Percentiles rank a stretch among this genome's conserved stretches.
These are phyloP conservation scores for Tetracladium setigerum DNA, from an alignment of 495 filamentous ascomycete genomes.

Conservation along the genomic window DNA sequence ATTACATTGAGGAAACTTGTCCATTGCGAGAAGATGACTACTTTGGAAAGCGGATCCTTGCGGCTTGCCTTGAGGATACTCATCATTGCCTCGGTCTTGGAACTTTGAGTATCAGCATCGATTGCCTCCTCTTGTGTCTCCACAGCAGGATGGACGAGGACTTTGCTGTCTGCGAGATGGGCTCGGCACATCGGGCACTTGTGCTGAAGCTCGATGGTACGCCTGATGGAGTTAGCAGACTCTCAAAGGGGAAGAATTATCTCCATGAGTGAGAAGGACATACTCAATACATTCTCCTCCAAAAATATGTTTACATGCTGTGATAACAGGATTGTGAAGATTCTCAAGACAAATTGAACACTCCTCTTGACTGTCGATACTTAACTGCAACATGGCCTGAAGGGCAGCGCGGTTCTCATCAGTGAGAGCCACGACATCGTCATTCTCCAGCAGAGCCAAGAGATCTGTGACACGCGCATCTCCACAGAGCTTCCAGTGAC, in stretches of 20 bases:
- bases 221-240: slow-evolving; percentile 7
- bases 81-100: slow-evolving; percentile 78
- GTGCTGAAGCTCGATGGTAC: slow-evolving; percentile 69
- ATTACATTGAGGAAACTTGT: slow-evolving; percentile 81
- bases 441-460: slow-evolving; percentile 54
- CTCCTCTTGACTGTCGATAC: slow-evolving; percentile 75
- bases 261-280: no score
- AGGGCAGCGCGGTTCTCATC: slow-evolving; percentile 65
- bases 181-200: slow-evolving; percentile 88
- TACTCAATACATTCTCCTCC: slow-evolving; percentile 63
- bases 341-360: slow-evolving; percentile 78
- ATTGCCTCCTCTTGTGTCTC: slow-evolving; percentile 36
- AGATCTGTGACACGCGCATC: slow-evolving; percentile 66
- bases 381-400: slow-evolving; percentile 69
- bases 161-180: slow-evolving; percentile 49
- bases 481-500: slow-evolving; percentile 74
- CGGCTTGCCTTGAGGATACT: slow-evolving; percentile 68
- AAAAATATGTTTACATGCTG: slow-evolving; percentile 80
- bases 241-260: no score
- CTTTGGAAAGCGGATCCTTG: slow-evolving; percentile 63
- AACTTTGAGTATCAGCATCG: slow-evolving; percentile 58
- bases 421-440: slow-evolving; percentile 62
- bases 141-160: slow-evolving; percentile 54
- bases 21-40: slow-evolving; percentile 91
- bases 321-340: slow-evolving; percentile 73